Percentiles rank a stretch among this genome's conserved stretches.
phyloP scores from a whole-genome alignment of 2,329 filamentous ascomycete species.

The Hawksworthiomyces lignivorus region DNA sequence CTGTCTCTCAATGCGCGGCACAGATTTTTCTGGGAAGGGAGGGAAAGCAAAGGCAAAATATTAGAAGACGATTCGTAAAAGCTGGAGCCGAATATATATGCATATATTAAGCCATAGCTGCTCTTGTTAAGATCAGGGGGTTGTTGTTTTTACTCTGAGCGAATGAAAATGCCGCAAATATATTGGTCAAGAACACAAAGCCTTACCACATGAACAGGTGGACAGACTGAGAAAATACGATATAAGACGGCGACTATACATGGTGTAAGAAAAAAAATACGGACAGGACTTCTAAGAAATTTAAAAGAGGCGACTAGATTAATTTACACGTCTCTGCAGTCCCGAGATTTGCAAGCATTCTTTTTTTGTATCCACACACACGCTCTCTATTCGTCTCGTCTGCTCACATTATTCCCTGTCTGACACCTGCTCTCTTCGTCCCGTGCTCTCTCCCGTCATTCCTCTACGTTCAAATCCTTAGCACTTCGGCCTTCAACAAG shows the following conservation, averaged over 20 bases:
- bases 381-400: too few relatives aligned
- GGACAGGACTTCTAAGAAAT: constrained; percentile 3
- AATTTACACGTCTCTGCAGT: constrained; percentile 13
- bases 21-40: too few relatives aligned
- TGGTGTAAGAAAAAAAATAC: too few relatives aligned
- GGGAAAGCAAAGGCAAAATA: background rate
- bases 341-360: background rate
- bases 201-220: constrained; percentile 11
- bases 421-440: background rate
- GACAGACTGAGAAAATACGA: constrained; percentile 1
- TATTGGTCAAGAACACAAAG: background rate
- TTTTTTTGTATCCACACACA: background rate
- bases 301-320: constrained; percentile 8
- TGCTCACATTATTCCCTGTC: too few relatives aligned
- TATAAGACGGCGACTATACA: background rate
- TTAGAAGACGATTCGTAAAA: background rate
- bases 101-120: too few relatives aligned
- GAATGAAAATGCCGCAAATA: background rate
- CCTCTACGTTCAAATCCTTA: background rate
- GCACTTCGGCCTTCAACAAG: too few relatives aligned
- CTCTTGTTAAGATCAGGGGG: background rate
- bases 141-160: background rate
- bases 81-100: constrained; percentile 8
- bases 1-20: too few relatives aligned
- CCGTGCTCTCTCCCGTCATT: background rate